Evolutionary conservation across 768 basidiomycete species (phyloP).

Genomic region (Amanita jacksonii): DNA sequence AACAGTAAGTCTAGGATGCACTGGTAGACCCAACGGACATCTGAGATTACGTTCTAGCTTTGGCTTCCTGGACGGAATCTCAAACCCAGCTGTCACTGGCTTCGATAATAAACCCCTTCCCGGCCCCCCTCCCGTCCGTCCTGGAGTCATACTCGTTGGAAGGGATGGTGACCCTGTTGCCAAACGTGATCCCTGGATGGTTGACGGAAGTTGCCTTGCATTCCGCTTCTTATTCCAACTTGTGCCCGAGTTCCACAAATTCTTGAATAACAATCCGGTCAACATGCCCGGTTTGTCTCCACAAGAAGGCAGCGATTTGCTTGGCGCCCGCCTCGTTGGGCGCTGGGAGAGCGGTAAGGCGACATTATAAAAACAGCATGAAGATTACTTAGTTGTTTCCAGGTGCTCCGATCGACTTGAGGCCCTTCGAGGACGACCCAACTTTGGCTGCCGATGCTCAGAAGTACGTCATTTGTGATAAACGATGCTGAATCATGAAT

Average conservation of each 20-base stretch:
- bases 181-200: constrained; percentile 31
- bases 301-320: constrained; percentile 35
- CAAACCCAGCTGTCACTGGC: constrained; percentile 36
- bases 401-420: constrained; percentile 38
- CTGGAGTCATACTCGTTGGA: constrained; percentile 37
- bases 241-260: constrained; percentile 43
- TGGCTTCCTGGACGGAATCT: constrained; percentile 43
- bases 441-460: constrained; percentile 24
- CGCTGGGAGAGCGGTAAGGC: constrained; percentile 45
- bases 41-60: constrained; percentile 23
- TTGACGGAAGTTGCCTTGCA: constrained; percentile 42
- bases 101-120: constrained; percentile 27
- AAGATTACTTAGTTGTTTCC: constrained; percentile 7
- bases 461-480: constrained; percentile 15
- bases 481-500: not conserved
- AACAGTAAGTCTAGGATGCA: constrained; percentile 39
- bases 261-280: constrained; percentile 32
- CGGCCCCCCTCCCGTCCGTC: constrained; percentile 27
- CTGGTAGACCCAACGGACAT: too few species aligned
- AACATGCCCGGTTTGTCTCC: constrained; percentile 23
- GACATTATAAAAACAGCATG: not conserved
- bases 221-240: constrained; percentile 43
- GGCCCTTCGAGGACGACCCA: constrained; percentile 34
- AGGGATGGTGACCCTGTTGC: constrained; percentile 27
- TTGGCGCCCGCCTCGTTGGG: constrained; percentile 43